Conservation (phyloP, 164 flowering plant genomes). For the Vitis rotundifolia region DNA sequence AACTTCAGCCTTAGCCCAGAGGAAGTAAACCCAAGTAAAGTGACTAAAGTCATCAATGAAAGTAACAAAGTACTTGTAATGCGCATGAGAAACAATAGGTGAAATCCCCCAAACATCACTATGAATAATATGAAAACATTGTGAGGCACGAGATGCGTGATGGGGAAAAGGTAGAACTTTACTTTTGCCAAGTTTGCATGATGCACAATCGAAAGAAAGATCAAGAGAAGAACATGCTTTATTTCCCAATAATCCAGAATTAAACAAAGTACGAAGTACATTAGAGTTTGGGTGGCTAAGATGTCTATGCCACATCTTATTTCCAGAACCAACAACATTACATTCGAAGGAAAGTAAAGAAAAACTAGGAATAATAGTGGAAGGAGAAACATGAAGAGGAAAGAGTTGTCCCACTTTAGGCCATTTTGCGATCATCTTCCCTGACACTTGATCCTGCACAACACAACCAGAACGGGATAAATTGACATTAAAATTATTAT, state of each 20-base stretch:
- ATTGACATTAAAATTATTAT: conserved; percentile 3
- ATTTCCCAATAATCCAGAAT: conserved; percentile 3
- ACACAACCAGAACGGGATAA: not conserved
- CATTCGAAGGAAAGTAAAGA: not conserved
- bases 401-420: no score
- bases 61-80: no score
- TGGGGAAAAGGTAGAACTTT: not conserved
- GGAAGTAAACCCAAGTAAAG: no score
- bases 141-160: not conserved
- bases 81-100: not conserved
- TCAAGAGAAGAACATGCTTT: conserved; percentile 1
- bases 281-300: conserved; percentile 5
- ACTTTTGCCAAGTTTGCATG: conserved; percentile 1
- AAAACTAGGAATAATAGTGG: not conserved
- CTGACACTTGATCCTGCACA: no score
- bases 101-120: not conserved
- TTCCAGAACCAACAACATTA: not conserved
- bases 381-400: no score
- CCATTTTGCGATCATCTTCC: no score
- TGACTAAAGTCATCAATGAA: no score
- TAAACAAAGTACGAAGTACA: conserved; percentile 2
- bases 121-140: not conserved
- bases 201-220: conserved; percentile 1
- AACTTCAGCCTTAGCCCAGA: not conserved
- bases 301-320: conserved; percentile 1